A percentile compares a stretch with the other conserved stretches of the same genome.
phyloP scores from a whole-genome alignment of 805 yeast genomes.

The Teunomyces cretensis region DNA sequence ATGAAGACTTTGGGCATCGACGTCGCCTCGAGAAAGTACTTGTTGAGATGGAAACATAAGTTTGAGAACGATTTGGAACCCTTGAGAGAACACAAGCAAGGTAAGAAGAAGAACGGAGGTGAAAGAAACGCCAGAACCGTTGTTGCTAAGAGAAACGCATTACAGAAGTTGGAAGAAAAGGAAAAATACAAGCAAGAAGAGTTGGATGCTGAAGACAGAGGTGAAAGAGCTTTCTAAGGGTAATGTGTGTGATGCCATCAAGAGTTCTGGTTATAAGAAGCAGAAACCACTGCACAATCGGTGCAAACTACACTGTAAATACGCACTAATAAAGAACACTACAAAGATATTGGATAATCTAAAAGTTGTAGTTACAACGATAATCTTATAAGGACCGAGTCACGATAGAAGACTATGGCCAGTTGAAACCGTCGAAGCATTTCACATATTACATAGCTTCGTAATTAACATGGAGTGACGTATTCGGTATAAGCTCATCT shows the following conservation, averaged over 20 bases:
- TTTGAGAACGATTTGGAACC: slow-evolving; percentile 56
- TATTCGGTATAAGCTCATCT: neutral
- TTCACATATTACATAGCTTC: too few relatives aligned
- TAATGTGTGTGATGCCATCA: neutral
- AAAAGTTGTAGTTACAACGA: neutral
- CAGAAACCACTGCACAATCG: neutral
- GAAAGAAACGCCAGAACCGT: slow-evolving; percentile 69
- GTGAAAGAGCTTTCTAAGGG: slow-evolving; percentile 40
- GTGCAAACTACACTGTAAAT: slow-evolving; percentile 1
- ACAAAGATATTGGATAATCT: neutral
- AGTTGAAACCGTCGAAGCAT: too few relatives aligned
- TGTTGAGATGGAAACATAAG: slow-evolving; percentile 70
- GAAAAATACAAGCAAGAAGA: slow-evolving; percentile 38
- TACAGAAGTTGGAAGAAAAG: slow-evolving; percentile 54
- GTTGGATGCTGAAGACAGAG: slow-evolving; percentile 41
- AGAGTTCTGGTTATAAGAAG: neutral
- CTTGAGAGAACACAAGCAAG: slow-evolving; percentile 55
- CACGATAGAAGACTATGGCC: too few relatives aligned
- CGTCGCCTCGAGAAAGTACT: slow-evolving; percentile 66
- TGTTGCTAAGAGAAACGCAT: slow-evolving; percentile 58
- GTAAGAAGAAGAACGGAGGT: slow-evolving; percentile 82
- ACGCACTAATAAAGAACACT: neutral
- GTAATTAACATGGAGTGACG: too few relatives aligned
- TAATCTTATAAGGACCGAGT: too few relatives aligned
- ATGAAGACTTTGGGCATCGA: slow-evolving; percentile 81